Base-by-base conservation (phyloP, 148 eudicot species). In the Dysphania ambrosioides region DNA sequence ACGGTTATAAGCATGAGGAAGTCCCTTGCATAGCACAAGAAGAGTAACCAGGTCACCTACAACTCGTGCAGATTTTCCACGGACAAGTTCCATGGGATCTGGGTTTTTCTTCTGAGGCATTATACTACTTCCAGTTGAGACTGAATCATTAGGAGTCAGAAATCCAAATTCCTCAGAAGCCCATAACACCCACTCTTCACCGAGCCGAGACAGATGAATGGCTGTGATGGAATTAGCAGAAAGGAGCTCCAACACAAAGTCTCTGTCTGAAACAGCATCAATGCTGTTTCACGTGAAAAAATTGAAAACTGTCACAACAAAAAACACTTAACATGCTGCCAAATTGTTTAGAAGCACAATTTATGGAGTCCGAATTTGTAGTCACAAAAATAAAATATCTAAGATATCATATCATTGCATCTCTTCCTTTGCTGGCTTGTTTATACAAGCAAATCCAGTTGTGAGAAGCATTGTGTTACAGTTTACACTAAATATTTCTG, bases 41-140 rank as follows among this genome's bases (percentile, higher is more conserved):
- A 95, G 97, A 57, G 97, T 78, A 72, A 93, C 90, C 49, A 92
- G 76, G 83, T 90, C 97, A 55, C 99, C 97, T 9, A 96, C 83
- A 74, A 90, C 87, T 82, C 99, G 83, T 63, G 91, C 97, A 70
- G 97, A 92, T 84, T 96, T 96, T 31, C 99, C 99, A 57, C 99
- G 99, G 66, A 96, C 99, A 76, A 96, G 99, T 84, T 96, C 99
- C 99, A 96, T 96, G 38, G 99, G 97, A 82, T 96, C 99, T 68
- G 99, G 99, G 77, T 96, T 96, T 82, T 96, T 96, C 84, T 96
- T 96, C 78, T 96, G 99, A 40, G 99, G 99, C 99, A 96, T 96
- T 81, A 96, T 96, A 81, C 99, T 96, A 85, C 99, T 96, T 65
- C 99, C 99, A 58, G 99, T 96, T 61, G 99, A 96, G 77, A 96